A percentile compares a stretch with the other conserved stretches of the same genome.
Conservation (phyloP, 2,329 filamentous ascomycete genomes). For the Iodosphaeria phyllophila region DNA sequence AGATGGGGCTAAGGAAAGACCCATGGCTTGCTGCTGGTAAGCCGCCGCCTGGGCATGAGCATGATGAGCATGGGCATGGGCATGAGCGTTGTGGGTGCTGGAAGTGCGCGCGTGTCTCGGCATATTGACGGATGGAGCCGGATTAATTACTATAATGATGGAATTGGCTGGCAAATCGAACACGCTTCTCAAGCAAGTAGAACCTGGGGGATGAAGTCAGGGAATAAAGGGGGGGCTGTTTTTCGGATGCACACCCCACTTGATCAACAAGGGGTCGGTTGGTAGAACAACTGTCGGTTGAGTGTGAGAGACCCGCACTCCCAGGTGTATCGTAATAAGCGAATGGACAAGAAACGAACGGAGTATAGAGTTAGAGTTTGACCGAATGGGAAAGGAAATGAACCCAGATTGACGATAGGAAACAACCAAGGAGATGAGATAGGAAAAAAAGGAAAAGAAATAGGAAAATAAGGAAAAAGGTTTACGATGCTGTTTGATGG, state of each 20-base stretch:
- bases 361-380: too few relatives aligned
- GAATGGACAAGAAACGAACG: too few relatives aligned
- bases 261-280: conserved; percentile 2
- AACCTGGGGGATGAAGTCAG: conserved; percentile 9
- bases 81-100: conserved; percentile 17
- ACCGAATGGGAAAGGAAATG: too few relatives aligned
- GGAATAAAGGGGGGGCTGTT: background rate
- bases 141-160: too few relatives aligned
- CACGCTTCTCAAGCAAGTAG: conserved; percentile 10
- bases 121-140: conserved; percentile 19
- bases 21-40: too few relatives aligned
- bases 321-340: conserved; percentile 21
- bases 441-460: conserved; percentile 6
- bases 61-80: conserved; percentile 14
- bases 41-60: too few relatives aligned
- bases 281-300: conserved; percentile 2
- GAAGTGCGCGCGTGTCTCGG: conserved; percentile 24
- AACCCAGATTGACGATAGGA: too few relatives aligned
- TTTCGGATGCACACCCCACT: background rate
- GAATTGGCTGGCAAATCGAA: conserved; percentile 5
- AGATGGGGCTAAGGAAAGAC: conserved; percentile 20
- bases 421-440: too few relatives aligned
- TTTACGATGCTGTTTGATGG: background rate
- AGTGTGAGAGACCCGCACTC: conserved; percentile 3
- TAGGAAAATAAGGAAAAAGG: conserved; percentile 1